Evolutionary conservation across 2,329 filamentous ascomycete genomes (phyloP), one percentile per base, ranked within the genome.

Genomic region (Talaromyces amestolkiae): DNA sequence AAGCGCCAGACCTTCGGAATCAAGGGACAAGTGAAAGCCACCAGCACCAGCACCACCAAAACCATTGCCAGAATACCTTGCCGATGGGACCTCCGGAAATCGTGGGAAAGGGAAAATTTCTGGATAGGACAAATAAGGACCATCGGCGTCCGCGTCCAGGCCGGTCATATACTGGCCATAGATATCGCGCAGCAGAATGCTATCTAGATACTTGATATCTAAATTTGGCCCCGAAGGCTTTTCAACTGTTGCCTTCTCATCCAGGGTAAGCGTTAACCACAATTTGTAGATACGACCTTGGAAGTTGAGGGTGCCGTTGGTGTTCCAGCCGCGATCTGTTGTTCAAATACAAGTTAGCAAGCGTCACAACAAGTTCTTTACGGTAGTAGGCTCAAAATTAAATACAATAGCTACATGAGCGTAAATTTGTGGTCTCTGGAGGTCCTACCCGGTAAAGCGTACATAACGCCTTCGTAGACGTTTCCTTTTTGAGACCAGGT

Each of bases 281-380:
- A 91, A 88, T 72, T 90, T 89, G 75, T 92, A 89, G 33, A 92
- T 82, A 39, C 89, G 84, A 3, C 84, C 83, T 69, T 90, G 86
- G 73, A 84, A 90, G 73, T 91, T 91, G 19, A 89, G 69, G 9
- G 89, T 91, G 53, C 88, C 89, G 70, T 91, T 80, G 0, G 89
- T 91, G 72, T 92, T 91, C 88, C 80, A 65, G 58, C 64, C 64
- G 8, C 64, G 58, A 39, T 65, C 64, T 65, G 51, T 82, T 54
- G 5, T 1, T 39, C 3, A 10, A 9, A 3, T 9, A 45, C 43
- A 22, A 22, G 43, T 45, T 45, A 45, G 43, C 6, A n/a, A 22
- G n/a, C 19, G 9, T 11, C 22, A 45, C n/a, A 45, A 19, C 43
- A 45, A 22, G 10, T 22, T n/a, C 19, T 45, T 22, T 22, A 8